Evolutionary conservation across 495 filamentous ascomycete genomes (phyloP), one percentile per base, ranked within the genome.

Genomic region (Jackrogersella multiformis): DNA sequence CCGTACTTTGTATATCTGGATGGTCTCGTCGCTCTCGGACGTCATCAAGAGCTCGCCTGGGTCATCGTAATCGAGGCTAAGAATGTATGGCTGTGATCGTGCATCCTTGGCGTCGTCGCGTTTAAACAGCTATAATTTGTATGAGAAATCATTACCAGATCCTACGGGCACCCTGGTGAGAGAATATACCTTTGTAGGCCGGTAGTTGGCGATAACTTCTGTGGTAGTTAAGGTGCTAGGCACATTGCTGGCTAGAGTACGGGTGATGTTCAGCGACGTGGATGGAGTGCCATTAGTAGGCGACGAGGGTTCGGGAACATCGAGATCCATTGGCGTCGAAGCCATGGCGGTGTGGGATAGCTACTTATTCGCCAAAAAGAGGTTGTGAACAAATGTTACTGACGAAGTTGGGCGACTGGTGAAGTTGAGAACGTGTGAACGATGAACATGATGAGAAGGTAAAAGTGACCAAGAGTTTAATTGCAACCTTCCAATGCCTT

Each of bases 51-150:
- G 90, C 66, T 97, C 93, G 71, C 95, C 95, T 21, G 89, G 88
- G 80, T 97, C 93, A 78, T 98, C 94, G 71, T 97, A 98, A 79
- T 98, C 94, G 69, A 99, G 86, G 4, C 94, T 97, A 3, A 84
- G 72, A 21, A 86, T 78, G 30, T 76, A 71, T 9, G 80, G 79
- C 45, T 72, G 76, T 1, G 71, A 68, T 38, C 74, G 74, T 52
- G 73, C 76, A 8, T 80, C 78, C 64, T 82, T 82, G 6, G 76
- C 46, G 57, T 79, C 76, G 13, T 81, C 76, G 20, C 80, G 77
- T 34, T 64, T 74, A 55, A 84, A 82, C 5, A 82, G 68, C 81
- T 83, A n/a, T 8, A 15, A 30, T 2, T 16, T 23, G 16, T 6
- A 45, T 66, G 5, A 72, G 68, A 13, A 49, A 55, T 34, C 28